Conservation (phyloP, 1,139 yeast species). For the Yamadazyma sp. region DNA sequence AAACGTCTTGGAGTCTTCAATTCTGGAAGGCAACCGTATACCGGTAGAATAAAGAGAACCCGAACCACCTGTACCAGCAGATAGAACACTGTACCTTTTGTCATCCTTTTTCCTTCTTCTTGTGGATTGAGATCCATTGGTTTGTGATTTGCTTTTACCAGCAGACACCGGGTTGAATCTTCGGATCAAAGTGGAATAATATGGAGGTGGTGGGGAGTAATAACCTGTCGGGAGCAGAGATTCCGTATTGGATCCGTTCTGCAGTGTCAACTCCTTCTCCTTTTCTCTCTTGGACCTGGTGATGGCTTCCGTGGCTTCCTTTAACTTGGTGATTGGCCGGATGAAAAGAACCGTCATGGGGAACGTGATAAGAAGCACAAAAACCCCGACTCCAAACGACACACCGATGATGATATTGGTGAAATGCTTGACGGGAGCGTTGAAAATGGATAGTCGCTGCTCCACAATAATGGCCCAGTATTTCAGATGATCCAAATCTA, state of each 20-base stretch:
- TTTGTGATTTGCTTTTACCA: background rate
- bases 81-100: constrained; percentile 28
- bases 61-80: constrained; percentile 29
- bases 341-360: constrained; percentile 86
- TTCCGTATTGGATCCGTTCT: constrained; percentile 3
- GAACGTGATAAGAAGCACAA: constrained; percentile 72
- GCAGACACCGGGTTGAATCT: constrained; percentile 10
- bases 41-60: constrained; percentile 37
- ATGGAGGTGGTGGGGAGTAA: constrained; percentile 17
- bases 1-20: constrained; percentile 55
- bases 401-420: constrained; percentile 75
- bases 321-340: constrained; percentile 76
- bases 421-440: constrained; percentile 61
- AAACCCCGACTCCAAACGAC: constrained; percentile 74
- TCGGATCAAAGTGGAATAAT: constrained; percentile 17
- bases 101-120: constrained; percentile 6
- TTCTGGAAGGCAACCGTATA: constrained; percentile 48
- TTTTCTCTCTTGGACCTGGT: constrained; percentile 34
- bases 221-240: constrained; percentile 5
- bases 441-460: constrained; percentile 59
- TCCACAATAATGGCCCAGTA: constrained; percentile 80
- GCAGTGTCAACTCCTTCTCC: constrained; percentile 10
- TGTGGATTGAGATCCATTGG: background rate
- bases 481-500: constrained; percentile 46
- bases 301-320: constrained; percentile 76